Evolutionary conservation across 2,329 filamentous ascomycete genomes (phyloP).

Genomic region (Colletotrichum godetiae): DNA sequence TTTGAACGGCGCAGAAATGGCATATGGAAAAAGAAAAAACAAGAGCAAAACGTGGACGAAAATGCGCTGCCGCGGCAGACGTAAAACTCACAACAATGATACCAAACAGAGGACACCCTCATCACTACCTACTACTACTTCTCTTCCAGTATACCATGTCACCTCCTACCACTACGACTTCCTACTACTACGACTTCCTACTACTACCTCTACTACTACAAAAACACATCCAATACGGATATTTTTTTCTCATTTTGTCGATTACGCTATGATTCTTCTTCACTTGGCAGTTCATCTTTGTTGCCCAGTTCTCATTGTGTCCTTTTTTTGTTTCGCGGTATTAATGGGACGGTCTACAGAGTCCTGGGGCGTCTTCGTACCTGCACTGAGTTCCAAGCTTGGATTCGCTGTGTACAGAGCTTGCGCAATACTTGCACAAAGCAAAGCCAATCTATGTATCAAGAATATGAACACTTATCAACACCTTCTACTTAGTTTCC

Average conservation of each 20-base stretch:
- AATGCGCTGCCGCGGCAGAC: conserved; percentile 13
- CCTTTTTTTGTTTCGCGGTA: conserved; percentile 6
- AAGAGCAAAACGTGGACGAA: conserved; percentile 23
- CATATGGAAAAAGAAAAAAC: conserved; percentile 27
- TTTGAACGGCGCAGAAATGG: conserved; percentile 33
- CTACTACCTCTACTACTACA: neutral
- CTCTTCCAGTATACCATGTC: conserved; percentile 34
- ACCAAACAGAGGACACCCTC: conserved; percentile 32
- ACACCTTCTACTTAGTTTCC: neutral
- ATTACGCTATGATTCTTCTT: conserved; percentile 6
- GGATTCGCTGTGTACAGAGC: conserved; percentile 27
- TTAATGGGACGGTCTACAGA: conserved; percentile 26
- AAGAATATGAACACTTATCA: conserved; percentile 8
- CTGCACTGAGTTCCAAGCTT: neutral
- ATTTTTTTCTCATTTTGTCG: conserved; percentile 14
- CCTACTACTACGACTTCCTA: neutral
- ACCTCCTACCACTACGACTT: conserved; percentile 1
- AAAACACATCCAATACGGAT: conserved; percentile 18
- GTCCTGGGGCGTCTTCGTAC: conserved; percentile 2
- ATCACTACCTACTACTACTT: conserved; percentile 9
- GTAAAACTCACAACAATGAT: conserved; percentile 27
- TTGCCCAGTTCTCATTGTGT: neutral
- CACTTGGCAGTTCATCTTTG: conserved; percentile 16
- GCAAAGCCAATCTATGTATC: conserved; percentile 13
- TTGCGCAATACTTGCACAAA: conserved; percentile 25